Evolutionary conservation across 2,329 filamentous ascomycete species (phyloP).

Genomic region (Colletotrichum nymphaeae): DNA sequence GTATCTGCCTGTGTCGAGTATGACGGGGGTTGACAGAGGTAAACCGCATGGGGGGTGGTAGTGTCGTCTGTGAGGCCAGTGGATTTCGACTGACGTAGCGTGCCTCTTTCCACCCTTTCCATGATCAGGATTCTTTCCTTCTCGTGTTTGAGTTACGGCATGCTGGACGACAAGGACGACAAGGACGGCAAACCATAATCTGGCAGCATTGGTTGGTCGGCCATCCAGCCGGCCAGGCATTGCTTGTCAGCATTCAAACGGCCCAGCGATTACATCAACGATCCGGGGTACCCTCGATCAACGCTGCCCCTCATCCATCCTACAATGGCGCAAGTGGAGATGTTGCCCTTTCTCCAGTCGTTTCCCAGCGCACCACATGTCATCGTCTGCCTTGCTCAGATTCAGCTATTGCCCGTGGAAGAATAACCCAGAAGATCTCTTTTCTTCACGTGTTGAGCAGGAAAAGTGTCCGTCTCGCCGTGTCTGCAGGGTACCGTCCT

Average conservation of each 20-base stretch:
- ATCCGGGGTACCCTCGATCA: constrained; percentile 35
- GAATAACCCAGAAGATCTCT: constrained; percentile 10
- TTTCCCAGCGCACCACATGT: constrained; percentile 23
- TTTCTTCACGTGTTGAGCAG: constrained; percentile 24
- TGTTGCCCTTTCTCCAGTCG: background rate
- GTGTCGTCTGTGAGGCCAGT: constrained; percentile 10
- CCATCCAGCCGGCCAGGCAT: constrained; percentile 23
- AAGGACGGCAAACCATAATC: background rate
- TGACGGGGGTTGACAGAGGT: constrained; percentile 1
- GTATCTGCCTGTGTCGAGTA: constrained; percentile 2
- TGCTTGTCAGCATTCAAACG: constrained; percentile 21
- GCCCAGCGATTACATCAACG: constrained; percentile 33
- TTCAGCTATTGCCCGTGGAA: constrained; percentile 5
- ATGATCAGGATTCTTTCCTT: constrained; percentile 10
- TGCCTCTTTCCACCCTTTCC: constrained; percentile 11
- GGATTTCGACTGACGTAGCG: constrained; percentile 33
- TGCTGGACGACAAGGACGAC: background rate
- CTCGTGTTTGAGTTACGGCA: constrained; percentile 1
- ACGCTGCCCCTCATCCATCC: constrained; percentile 22
- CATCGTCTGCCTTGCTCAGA: constrained; percentile 3
- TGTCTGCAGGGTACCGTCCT: constrained; percentile 15
- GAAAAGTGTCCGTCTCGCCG: constrained; percentile 25
- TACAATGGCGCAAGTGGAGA: constrained; percentile 21
- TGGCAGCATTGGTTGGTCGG: constrained; percentile 19
- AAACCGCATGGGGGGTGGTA: constrained; percentile 3